These are phyloP conservation scores for Cetradonia linearis DNA, from an alignment of 495 filamentous ascomycete genomes.

Conservation along the genomic window DNA sequence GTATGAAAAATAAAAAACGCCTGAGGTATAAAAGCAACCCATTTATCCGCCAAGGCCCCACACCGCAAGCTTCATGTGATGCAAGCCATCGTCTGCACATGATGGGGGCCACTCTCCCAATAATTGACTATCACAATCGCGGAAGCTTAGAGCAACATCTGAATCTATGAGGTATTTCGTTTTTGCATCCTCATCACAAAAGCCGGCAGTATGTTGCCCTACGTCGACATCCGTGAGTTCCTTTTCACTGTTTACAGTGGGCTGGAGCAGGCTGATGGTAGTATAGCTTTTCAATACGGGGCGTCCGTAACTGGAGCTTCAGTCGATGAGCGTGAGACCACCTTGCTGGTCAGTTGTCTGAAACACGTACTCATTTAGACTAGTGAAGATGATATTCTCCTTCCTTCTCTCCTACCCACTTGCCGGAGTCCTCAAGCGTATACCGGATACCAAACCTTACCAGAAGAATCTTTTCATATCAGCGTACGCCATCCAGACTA, in stretches of 20 bases:
- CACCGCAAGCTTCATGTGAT: background rate
- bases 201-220: constrained; percentile 61
- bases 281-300: constrained; percentile 63
- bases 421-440: constrained; percentile 76
- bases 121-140: background rate
- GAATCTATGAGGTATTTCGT: background rate
- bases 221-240: constrained; percentile 66
- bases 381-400: constrained; percentile 87
- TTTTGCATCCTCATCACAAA: background rate
- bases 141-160: background rate
- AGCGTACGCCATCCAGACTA: constrained; percentile 36
- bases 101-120: background rate
- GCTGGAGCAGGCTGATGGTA: constrained; percentile 25
- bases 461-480: constrained; percentile 88
- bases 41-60: constrained; percentile 4
- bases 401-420: constrained; percentile 92
- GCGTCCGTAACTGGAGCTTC: constrained; percentile 60
- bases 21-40: too few species aligned
- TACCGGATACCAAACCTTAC: constrained; percentile 75
- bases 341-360: too few species aligned
- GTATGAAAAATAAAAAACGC: too few species aligned
- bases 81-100: background rate
- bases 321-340: constrained; percentile 76
- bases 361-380: constrained; percentile 16
- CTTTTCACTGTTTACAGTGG: constrained; percentile 9